These are phyloP conservation scores for Lepidopterella palustris DNA, from an alignment of 495 filamentous ascomycete genomes.

Conservation along the genomic window DNA sequence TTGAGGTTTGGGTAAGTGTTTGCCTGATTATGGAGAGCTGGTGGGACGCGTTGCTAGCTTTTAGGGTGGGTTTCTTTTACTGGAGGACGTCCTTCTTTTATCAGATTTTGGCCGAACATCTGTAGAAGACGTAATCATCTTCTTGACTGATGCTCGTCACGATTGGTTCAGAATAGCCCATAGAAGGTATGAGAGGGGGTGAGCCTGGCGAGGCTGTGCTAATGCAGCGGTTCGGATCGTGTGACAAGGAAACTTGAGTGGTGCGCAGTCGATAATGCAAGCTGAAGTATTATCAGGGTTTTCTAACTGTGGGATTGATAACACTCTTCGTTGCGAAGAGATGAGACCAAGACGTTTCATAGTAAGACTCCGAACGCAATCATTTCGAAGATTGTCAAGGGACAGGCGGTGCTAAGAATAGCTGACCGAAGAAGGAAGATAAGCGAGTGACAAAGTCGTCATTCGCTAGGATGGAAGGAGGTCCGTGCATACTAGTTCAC, in stretches of 20 bases:
- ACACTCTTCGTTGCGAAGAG: background rate
- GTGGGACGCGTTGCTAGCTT: too few relatives aligned
- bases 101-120: too few relatives aligned
- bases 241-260: background rate
- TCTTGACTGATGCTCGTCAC: too few relatives aligned
- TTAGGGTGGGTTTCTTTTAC: too few relatives aligned
- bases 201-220: slow-evolving; percentile 1
- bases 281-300: background rate
- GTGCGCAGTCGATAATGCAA: background rate
- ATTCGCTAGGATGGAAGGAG: background rate
- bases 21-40: too few relatives aligned
- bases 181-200: too few relatives aligned
- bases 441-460: background rate
- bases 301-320: background rate
- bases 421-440: background rate
- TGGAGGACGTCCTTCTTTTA: too few relatives aligned
- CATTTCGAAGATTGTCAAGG: background rate
- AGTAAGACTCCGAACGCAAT: background rate
- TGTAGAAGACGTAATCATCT: too few relatives aligned
- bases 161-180: too few relatives aligned
- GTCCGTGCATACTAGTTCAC: background rate
- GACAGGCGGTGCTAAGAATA: background rate
- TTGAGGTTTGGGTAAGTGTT: too few relatives aligned
- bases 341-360: background rate
- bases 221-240: background rate